Evolutionary conservation across 805 yeast genomes (phyloP).

Genomic region (Nakazawaea populi): DNA sequence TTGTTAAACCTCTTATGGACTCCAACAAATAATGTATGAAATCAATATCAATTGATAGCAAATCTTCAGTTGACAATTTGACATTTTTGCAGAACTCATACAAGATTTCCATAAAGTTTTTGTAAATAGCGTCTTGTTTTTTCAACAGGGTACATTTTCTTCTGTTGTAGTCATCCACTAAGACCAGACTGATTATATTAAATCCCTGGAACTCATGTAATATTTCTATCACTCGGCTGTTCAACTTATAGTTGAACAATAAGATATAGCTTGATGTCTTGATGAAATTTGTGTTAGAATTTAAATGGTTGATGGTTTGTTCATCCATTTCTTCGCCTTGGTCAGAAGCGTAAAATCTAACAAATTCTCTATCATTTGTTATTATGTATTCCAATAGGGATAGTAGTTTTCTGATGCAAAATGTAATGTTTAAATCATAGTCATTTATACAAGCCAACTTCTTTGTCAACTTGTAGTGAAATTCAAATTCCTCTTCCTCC

Average conservation of each 20-base stretch:
- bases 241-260: slow-evolving; percentile 17
- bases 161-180: slow-evolving; percentile 19
- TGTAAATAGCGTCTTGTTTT: slow-evolving; percentile 14
- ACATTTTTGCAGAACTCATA: slow-evolving; percentile 50
- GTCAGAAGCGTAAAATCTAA: slow-evolving; percentile 12
- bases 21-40: slow-evolving; percentile 44
- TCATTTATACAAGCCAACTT: slow-evolving; percentile 18
- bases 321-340: slow-evolving; percentile 4
- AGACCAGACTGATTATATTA: slow-evolving; percentile 27
- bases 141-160: slow-evolving; percentile 2
- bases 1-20: slow-evolving; percentile 33
- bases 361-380: slow-evolving; percentile 18
- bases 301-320: slow-evolving; percentile 12
- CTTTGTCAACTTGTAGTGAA: slow-evolving; percentile 21
- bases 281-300: slow-evolving; percentile 22
- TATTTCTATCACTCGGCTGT: slow-evolving; percentile 29
- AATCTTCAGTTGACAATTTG: slow-evolving; percentile 35
- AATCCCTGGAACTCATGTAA: slow-evolving; percentile 51
- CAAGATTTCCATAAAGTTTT: slow-evolving; percentile 39
- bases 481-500: slow-evolving; percentile 17
- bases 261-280: slow-evolving; percentile 27
- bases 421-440: slow-evolving; percentile 32
- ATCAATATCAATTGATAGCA: slow-evolving; percentile 33
- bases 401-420: slow-evolving; percentile 44
- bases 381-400: slow-evolving; percentile 33